These are phyloP conservation scores for Metschnikowia henanensis DNA, from an alignment of 805 yeast genomes.

Conservation along the genomic window DNA sequence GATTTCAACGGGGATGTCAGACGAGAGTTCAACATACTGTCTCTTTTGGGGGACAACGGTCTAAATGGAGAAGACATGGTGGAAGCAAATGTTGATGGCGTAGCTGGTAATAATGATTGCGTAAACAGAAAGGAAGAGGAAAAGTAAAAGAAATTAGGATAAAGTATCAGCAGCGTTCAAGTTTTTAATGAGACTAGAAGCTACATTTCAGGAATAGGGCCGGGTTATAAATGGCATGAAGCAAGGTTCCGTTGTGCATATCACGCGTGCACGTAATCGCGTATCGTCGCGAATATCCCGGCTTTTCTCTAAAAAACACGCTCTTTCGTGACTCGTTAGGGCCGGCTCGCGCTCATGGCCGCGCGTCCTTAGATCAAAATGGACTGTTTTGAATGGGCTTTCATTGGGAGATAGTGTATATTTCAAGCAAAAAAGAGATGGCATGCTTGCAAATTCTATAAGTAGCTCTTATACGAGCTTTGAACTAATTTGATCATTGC, in stretches of 20 bases:
- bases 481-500: too few species aligned
- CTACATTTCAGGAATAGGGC: background rate
- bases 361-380: too few species aligned
- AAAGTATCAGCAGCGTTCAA: too few species aligned
- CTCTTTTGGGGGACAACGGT: slow-evolving; percentile 18
- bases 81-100: too few species aligned
- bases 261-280: background rate
- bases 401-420: too few species aligned
- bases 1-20: slow-evolving; percentile 18
- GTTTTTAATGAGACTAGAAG: background rate
- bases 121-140: background rate
- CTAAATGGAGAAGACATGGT: slow-evolving; percentile 15
- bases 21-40: slow-evolving; percentile 18
- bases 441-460: too few species aligned
- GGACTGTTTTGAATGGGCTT: too few species aligned
- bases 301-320: background rate
- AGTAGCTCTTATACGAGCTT: too few species aligned
- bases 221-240: background rate
- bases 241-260: background rate
- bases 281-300: background rate
- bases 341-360: background rate
- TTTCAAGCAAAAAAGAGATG: too few species aligned
- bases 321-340: background rate
- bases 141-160: background rate
- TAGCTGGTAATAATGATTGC: too few species aligned